phyloP scores from a whole-genome alignment of 2,329 filamentous ascomycete species.

The Fusarium mundagurra region DNA sequence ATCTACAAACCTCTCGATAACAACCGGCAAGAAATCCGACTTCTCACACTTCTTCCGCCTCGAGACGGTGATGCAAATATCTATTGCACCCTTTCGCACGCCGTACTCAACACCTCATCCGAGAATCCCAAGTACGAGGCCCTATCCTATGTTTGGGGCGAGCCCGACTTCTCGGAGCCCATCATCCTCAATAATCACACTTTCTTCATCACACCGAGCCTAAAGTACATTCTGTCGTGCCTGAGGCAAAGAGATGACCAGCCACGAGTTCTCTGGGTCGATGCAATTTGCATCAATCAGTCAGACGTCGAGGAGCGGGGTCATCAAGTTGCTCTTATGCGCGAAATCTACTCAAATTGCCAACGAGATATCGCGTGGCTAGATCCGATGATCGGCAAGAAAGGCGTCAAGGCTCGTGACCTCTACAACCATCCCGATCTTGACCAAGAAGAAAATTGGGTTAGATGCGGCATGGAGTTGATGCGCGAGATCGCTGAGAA shows the following conservation, averaged over 20 bases:
- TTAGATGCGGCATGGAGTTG: neutral
- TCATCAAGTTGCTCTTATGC: conserved; percentile 18
- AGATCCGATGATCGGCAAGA: neutral
- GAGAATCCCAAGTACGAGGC: conserved; percentile 10
- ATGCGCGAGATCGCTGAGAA: neutral
- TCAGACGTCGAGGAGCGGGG: conserved; percentile 3
- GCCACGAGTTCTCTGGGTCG: conserved; percentile 4
- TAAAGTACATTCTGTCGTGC: neutral
- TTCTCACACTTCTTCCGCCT: conserved; percentile 4
- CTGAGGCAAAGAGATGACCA: neutral
- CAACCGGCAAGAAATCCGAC: neutral
- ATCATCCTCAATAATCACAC: conserved; percentile 1
- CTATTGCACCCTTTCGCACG: neutral
- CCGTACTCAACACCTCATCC: neutral
- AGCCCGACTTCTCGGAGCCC: neutral
- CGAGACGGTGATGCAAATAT: neutral
- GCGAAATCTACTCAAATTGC: conserved; percentile 17
- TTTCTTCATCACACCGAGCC: conserved; percentile 6
- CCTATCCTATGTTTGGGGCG: conserved; percentile 29
- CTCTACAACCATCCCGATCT: neutral
- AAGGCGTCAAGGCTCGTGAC: fast-evolving
- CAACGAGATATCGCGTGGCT: conserved; percentile 23
- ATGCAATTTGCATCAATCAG: conserved; percentile 33
- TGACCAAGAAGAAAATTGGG: fast-evolving
- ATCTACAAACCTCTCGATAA: conserved; percentile 9